phyloP scores from a whole-genome alignment of 192 early-diverging fungal species.

The Backusella morwellensis region DNA sequence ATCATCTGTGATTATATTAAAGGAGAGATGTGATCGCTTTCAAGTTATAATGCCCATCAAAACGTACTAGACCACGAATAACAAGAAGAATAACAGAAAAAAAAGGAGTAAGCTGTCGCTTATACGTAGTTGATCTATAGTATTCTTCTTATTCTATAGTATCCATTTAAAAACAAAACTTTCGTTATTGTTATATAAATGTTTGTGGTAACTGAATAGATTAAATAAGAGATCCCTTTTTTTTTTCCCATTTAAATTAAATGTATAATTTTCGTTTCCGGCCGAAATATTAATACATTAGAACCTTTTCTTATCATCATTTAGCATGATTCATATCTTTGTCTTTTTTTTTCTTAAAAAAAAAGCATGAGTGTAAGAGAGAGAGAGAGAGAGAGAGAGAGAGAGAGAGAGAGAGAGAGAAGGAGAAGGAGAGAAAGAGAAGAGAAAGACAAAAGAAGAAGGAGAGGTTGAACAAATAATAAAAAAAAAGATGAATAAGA shows the following conservation, averaged over 20 bases:
- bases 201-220: background rate
- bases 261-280: background rate
- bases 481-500: background rate
- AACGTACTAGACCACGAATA: background rate
- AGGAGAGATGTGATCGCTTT: background rate
- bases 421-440: background rate
- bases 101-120: background rate
- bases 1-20: background rate
- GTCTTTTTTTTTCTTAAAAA: no score
- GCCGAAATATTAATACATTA: background rate
- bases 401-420: background rate
- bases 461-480: background rate
- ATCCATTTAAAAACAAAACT: background rate
- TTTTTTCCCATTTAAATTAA: constrained; percentile 8
- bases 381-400: background rate
- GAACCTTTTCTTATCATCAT: no score
- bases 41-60: background rate
- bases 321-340: no score
- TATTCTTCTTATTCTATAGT: background rate
- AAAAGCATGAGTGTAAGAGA: background rate
- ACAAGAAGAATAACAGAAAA: background rate
- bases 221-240: background rate
- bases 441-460: background rate
- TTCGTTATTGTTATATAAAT: background rate
- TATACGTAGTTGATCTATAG: background rate